Evolutionary conservation across 2,329 filamentous ascomycete species (phyloP).

Genomic region (Aspergillus aculeatus): DNA sequence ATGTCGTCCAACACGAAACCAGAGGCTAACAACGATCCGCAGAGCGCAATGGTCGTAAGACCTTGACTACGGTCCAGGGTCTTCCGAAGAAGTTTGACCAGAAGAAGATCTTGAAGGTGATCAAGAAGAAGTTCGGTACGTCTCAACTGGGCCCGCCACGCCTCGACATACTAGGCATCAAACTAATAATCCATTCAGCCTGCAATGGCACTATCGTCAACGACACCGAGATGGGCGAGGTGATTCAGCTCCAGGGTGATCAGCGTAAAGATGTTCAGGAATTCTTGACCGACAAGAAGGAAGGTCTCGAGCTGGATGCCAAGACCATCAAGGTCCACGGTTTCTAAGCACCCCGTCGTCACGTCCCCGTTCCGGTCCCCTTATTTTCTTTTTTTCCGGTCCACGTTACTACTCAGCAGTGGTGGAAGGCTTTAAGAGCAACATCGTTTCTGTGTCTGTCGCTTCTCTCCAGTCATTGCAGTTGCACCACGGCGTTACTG

Average conservation of each 20-base stretch:
- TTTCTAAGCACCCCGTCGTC: conserved; percentile 47
- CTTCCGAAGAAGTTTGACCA: conserved; percentile 98
- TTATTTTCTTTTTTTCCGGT: conserved; percentile 46
- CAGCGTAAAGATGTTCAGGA: conserved; percentile 98
- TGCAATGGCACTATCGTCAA: conserved; percentile 99
- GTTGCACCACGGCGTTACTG: not conserved
- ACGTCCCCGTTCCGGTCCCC: conserved; percentile 44
- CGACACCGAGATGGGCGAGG: conserved; percentile 96
- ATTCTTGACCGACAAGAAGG: conserved; percentile 94
- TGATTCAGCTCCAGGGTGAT: conserved; percentile 99
- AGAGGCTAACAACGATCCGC: conserved; percentile 29
- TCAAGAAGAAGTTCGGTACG: conserved; percentile 98
- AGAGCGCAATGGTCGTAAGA: conserved; percentile 99
- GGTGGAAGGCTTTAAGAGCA: conserved; percentile 35
- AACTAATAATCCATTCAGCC: conserved; percentile 54
- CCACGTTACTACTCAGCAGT: conserved; percentile 35
- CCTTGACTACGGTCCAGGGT: conserved; percentile 98
- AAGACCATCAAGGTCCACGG: conserved; percentile 86
- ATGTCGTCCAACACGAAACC: not conserved
- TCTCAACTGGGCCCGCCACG: conserved; percentile 10
- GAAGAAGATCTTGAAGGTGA: conserved; percentile 99
- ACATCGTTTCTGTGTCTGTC: conserved; percentile 6
- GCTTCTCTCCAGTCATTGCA: not conserved
- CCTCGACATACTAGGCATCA: not conserved
- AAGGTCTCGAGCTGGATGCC: conserved; percentile 86